Conservation (phyloP, 176 grass and related monocot species). For the Avena sativa region DNA sequence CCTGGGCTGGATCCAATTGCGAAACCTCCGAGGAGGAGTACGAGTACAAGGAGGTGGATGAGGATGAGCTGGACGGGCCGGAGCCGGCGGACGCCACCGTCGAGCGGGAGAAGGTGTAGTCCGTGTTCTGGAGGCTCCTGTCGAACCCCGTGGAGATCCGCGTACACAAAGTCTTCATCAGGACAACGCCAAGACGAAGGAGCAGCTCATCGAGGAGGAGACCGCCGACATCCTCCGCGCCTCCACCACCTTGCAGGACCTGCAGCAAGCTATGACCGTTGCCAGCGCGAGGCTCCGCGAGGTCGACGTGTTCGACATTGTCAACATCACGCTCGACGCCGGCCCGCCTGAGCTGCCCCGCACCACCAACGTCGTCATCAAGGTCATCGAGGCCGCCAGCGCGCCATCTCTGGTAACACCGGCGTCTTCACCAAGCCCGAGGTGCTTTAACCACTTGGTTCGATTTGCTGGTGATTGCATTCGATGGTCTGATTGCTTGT, state of each 20-base stretch:
- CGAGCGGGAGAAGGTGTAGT: slow-evolving; percentile 62
- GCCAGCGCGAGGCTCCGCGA: slow-evolving; percentile 63
- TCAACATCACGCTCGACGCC: slow-evolving; percentile 86
- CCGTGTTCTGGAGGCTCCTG: slow-evolving; percentile 58
- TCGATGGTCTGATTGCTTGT: slow-evolving; percentile 4
- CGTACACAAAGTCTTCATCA: slow-evolving; percentile 93
- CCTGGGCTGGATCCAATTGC: background rate
- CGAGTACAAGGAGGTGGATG: slow-evolving; percentile 45
- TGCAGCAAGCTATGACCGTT: slow-evolving; percentile 62
- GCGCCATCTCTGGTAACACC: slow-evolving; percentile 60
- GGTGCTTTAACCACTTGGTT: slow-evolving; percentile 51
- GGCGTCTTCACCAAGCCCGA: slow-evolving; percentile 87
- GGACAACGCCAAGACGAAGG: slow-evolving; percentile 85
- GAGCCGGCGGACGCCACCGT: slow-evolving; percentile 20
- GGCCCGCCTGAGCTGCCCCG: slow-evolving; percentile 84
- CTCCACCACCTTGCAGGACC: slow-evolving; percentile 73
- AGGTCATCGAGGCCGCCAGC: slow-evolving; percentile 76
- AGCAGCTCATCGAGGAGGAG: slow-evolving; percentile 83
- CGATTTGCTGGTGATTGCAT: background rate
- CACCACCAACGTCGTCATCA: slow-evolving; percentile 86
- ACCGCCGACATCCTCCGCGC: slow-evolving; percentile 64
- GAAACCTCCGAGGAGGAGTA: slow-evolving; percentile 39
- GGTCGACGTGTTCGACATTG: slow-evolving; percentile 84
- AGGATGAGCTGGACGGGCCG: slow-evolving; percentile 57
- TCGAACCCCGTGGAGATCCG: slow-evolving; percentile 60